Percentiles rank a stretch among this genome's conserved stretches.
Evolutionary conservation across 2,329 filamentous ascomycete genomes (phyloP).

Genomic region (Colletotrichum spaethianum): DNA sequence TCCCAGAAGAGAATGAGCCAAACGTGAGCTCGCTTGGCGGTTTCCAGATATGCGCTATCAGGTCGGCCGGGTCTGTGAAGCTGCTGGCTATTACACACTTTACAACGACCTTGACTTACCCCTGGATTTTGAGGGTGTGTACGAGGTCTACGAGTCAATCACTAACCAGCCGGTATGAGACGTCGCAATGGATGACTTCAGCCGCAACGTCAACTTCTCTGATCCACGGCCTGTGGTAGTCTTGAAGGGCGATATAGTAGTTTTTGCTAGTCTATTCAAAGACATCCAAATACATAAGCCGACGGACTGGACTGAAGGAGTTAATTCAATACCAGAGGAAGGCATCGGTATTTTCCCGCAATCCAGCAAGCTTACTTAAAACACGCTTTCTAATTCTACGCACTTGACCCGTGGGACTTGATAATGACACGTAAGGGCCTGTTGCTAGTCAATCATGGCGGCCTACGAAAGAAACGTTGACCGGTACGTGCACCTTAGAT

Average conservation of each 20-base stretch:
- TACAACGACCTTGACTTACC: slow-evolving; percentile 51
- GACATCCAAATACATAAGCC: no score
- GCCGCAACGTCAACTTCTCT: no score
- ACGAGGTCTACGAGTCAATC: neutral
- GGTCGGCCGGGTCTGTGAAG: slow-evolving; percentile 55
- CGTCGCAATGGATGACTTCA: neutral
- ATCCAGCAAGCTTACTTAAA: neutral
- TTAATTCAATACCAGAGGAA: no score
- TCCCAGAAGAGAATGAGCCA: slow-evolving; percentile 52
- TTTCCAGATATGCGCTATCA: slow-evolving; percentile 55
- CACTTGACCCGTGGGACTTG: neutral
- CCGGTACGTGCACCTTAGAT: neutral
- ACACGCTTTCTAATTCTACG: neutral
- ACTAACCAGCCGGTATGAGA: neutral
- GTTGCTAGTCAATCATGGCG: neutral
- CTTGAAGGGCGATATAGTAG: no score
- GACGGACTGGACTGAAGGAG: no score
- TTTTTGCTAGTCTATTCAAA: no score
- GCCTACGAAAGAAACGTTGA: neutral
- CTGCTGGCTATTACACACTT: slow-evolving; percentile 52
- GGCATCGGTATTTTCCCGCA: neutral
- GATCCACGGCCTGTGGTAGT: no score
- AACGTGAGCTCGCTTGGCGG: slow-evolving; percentile 47
- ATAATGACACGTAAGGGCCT: neutral
- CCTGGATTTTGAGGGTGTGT: slow-evolving; percentile 45